Evolutionary conservation across 306 rosid genomes (phyloP).

Genomic region (Citrullus amarus): DNA sequence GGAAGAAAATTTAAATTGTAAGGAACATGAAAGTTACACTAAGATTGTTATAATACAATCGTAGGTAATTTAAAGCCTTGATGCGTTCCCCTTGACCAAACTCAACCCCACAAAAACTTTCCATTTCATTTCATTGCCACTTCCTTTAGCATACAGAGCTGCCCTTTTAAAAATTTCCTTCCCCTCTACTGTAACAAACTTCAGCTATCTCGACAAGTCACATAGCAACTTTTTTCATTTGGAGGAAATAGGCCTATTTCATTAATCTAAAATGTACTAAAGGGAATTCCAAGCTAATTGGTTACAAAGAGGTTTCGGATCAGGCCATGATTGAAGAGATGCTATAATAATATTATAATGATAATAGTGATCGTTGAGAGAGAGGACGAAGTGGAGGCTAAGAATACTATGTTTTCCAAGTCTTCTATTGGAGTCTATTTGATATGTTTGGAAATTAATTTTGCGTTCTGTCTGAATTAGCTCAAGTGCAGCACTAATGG

Average conservation of each 20-base stretch:
- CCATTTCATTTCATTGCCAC: neutral
- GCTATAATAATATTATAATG: neutral
- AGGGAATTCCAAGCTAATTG: neutral
- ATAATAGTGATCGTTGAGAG: too few species aligned
- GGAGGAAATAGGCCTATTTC: neutral
- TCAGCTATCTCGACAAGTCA: neutral
- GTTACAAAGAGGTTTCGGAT: neutral
- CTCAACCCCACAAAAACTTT: neutral
- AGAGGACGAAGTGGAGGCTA: neutral
- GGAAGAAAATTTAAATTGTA: neutral
- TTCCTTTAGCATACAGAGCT: neutral
- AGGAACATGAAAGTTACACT: neutral
- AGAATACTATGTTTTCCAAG: neutral
- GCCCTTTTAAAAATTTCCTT: neutral
- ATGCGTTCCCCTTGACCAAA: neutral
- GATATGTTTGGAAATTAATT: neutral
- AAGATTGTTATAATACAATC: neutral
- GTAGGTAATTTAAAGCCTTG: neutral
- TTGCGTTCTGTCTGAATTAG: neutral
- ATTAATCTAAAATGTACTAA: neutral
- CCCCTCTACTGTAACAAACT: neutral
- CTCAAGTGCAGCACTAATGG: neutral
- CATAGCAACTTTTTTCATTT: neutral
- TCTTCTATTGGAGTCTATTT: neutral
- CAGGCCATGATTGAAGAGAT: neutral